phyloP scores from a whole-genome alignment of 1,284 basidiomycete genomes.

The Rhodofomes roseus region DNA sequence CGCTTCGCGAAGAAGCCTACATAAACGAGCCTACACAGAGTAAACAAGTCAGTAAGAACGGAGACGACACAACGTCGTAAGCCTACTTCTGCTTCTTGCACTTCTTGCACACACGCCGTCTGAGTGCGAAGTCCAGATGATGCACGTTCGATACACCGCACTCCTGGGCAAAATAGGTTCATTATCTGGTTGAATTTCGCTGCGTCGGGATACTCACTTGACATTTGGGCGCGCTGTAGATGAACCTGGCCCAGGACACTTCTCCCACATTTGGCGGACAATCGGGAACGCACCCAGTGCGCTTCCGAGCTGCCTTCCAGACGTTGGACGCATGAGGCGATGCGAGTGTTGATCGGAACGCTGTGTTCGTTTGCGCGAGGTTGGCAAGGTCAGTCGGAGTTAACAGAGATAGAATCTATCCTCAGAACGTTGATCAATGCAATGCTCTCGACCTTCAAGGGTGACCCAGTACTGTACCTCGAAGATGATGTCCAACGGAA shows the following conservation, averaged over 20 bases:
- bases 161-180: not conserved
- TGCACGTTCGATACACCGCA: not conserved
- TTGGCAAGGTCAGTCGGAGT: not conserved
- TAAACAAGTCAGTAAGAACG: not conserved
- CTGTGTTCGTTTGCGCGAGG: not conserved
- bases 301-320: not conserved
- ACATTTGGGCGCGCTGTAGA: not conserved
- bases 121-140: not conserved
- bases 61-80: not conserved
- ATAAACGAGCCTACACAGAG: not conserved
- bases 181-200: not conserved
- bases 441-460: too few relatives aligned
- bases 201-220: not conserved
- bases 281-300: not conserved
- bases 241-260: not conserved
- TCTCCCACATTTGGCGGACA: not conserved
- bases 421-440: too few relatives aligned
- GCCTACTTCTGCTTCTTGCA: conserved; percentile 2
- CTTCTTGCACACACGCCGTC: not conserved
- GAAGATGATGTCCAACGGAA: not conserved
- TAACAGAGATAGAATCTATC: not conserved
- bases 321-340: not conserved
- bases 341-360: not conserved
- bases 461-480: not conserved
- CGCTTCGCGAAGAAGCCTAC: not conserved